Percentiles rank a stretch among this genome's conserved stretches.
These are phyloP conservation scores for Microcos paniculata DNA, from an alignment of 345 rosid genomes.

Conservation along the genomic window DNA sequence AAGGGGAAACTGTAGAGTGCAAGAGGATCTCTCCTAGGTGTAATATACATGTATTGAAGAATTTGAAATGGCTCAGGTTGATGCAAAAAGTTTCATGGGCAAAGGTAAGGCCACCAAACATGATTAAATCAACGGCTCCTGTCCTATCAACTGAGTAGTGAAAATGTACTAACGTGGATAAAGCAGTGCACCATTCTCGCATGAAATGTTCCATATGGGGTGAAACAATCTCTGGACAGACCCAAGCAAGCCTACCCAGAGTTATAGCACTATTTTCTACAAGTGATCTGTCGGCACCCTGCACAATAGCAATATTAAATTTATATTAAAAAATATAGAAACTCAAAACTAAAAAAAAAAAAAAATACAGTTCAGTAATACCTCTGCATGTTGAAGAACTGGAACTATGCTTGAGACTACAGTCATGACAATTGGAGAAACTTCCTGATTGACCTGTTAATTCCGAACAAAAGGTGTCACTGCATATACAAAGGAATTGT, in stretches of 20 bases:
- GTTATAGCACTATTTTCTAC: constrained; percentile 1
- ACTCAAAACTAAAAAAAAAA: neutral
- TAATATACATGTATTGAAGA: neutral
- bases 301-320: neutral
- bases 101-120: neutral
- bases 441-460: neutral
- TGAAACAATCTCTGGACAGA: constrained; percentile 2
- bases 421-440: neutral
- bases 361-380: neutral
- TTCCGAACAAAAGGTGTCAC: neutral
- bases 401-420: neutral
- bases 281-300: neutral
- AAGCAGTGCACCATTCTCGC: neutral
- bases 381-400: neutral
- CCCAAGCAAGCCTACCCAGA: constrained; percentile 8
- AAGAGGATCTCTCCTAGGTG: neutral
- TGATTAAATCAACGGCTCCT: neutral
- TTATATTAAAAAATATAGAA: neutral
- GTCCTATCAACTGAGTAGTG: neutral
- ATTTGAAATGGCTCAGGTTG: neutral
- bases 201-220: neutral
- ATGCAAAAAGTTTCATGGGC: neutral
- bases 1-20: neutral
- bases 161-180: neutral
- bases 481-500: neutral